These are phyloP conservation scores for Leucogyrophana mollusca DNA, from an alignment of 768 basidiomycete genomes.

Conservation along the genomic window DNA sequence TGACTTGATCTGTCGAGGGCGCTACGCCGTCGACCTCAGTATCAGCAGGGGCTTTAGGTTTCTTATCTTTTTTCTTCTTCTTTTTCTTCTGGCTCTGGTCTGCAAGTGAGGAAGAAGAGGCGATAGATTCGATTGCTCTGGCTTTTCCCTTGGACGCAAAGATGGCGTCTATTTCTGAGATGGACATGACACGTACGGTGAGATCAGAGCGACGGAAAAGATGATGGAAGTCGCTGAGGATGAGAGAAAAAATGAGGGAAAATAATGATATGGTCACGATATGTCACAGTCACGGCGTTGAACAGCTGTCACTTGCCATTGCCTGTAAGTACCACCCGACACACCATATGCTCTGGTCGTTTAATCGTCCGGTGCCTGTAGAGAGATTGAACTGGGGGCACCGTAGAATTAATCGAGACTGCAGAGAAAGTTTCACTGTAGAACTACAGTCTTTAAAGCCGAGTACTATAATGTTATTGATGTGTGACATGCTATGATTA, in stretches of 20 bases:
- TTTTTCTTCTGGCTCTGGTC: conserved; percentile 47
- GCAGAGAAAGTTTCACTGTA: too few relatives aligned
- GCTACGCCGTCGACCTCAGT: conserved; percentile 2
- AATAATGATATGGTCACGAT: conserved; percentile 1
- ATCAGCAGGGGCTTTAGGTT: neutral
- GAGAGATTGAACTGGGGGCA: too few relatives aligned
- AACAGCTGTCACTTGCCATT: neutral
- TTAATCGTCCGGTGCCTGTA: too few relatives aligned
- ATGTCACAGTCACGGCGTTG: neutral
- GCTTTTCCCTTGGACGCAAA: conserved; percentile 57
- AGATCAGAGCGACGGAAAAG: conserved; percentile 1
- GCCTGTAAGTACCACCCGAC: neutral
- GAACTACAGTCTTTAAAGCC: too few relatives aligned
- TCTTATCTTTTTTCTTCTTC: conserved; percentile 34
- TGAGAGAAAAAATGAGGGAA: conserved; percentile 7
- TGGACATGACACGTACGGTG: conserved; percentile 32
- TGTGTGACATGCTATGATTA: neutral
- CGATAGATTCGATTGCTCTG: conserved; percentile 16
- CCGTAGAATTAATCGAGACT: too few relatives aligned
- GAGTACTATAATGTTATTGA: too few relatives aligned
- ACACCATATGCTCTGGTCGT: too few relatives aligned
- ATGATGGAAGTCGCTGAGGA: conserved; percentile 4
- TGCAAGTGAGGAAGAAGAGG: conserved; percentile 28
- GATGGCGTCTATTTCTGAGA: conserved; percentile 86
- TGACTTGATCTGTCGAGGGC: conserved; percentile 4